Percentiles rank a stretch among this genome's conserved stretches.
Evolutionary conservation across 805 yeast genomes (phyloP).

Genomic region (Metschnikowia santaceciliae): DNA sequence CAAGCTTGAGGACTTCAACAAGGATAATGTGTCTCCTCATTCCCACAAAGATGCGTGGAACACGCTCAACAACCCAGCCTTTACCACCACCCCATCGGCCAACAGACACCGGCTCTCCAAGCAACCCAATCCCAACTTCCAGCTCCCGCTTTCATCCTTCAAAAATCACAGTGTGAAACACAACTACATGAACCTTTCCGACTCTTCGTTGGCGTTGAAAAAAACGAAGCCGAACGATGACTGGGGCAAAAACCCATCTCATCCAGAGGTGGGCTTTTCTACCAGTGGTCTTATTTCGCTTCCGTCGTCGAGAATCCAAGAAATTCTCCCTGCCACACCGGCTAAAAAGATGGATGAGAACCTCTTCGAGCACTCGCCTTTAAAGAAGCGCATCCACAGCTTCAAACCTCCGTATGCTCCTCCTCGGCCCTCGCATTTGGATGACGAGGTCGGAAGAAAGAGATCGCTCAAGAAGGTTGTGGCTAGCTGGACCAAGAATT

Average conservation of each 20-base stretch:
- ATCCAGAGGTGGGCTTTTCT: slow-evolving; percentile 36
- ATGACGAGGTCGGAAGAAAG: slow-evolving; percentile 25
- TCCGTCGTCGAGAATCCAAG: slow-evolving; percentile 44
- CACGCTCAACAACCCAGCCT: not conserved
- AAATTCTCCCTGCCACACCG: slow-evolving; percentile 64
- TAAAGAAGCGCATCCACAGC: not conserved
- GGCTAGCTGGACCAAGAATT: slow-evolving; percentile 40
- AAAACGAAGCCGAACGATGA: slow-evolving; percentile 19
- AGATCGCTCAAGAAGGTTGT: slow-evolving; percentile 35
- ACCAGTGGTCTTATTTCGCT: slow-evolving; percentile 48
- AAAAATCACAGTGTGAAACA: slow-evolving; percentile 18
- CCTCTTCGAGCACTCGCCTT: slow-evolving; percentile 2
- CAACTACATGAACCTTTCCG: slow-evolving; percentile 37
- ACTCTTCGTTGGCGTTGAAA: slow-evolving; percentile 37
- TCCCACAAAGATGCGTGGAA: not conserved
- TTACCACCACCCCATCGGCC: not conserved
- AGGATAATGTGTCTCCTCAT: slow-evolving; percentile 7
- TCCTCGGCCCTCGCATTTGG: slow-evolving; percentile 5
- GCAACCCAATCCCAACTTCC: not conserved
- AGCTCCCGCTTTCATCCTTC: slow-evolving; percentile 7
- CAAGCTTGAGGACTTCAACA: slow-evolving; percentile 22
- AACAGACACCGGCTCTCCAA: slow-evolving; percentile 5
- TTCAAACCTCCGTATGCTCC: not conserved
- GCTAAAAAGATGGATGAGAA: slow-evolving; percentile 49
- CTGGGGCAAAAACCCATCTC: slow-evolving; percentile 3